A percentile compares a stretch with the other conserved stretches of the same genome.
These are phyloP conservation scores for Spergularia azorica DNA, from an alignment of 179 eudicot species.

Conservation along the genomic window DNA sequence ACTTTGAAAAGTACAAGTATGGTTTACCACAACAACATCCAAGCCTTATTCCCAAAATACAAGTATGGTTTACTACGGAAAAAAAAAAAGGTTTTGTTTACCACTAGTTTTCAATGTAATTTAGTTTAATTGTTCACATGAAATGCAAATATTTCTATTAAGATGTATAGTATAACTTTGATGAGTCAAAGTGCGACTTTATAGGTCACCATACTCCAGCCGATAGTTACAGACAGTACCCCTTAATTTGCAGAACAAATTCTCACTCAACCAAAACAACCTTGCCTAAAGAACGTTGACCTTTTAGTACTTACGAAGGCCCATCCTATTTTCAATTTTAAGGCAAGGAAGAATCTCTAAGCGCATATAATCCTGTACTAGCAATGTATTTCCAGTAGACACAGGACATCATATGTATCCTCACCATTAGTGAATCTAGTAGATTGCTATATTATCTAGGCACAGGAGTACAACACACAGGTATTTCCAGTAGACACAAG, in stretches of 20 bases:
- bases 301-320: too few relatives aligned
- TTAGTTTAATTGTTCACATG: not conserved
- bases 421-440: not conserved
- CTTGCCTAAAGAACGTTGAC: too few relatives aligned
- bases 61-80: too few relatives aligned
- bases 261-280: not conserved
- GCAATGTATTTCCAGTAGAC: too few relatives aligned
- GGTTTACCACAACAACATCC: too few relatives aligned
- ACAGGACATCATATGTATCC: too few relatives aligned
- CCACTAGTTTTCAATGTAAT: not conserved
- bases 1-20: too few relatives aligned
- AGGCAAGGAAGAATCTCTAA: too few relatives aligned
- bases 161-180: constrained; percentile 6
- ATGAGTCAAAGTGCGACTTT: not conserved
- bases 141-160: not conserved
- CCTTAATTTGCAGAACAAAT: not conserved
- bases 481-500: not conserved
- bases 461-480: not conserved
- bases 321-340: too few relatives aligned
- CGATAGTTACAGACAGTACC: not conserved
- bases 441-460: not conserved
- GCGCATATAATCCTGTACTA: too few relatives aligned
- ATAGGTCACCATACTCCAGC: not conserved
- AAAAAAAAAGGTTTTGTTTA: not conserved
- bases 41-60: too few relatives aligned